Evolutionary conservation across 164 flowering plant species (phyloP), one percentile per base, ranked within the genome.

Genomic region (Aristolochia californica): DNA sequence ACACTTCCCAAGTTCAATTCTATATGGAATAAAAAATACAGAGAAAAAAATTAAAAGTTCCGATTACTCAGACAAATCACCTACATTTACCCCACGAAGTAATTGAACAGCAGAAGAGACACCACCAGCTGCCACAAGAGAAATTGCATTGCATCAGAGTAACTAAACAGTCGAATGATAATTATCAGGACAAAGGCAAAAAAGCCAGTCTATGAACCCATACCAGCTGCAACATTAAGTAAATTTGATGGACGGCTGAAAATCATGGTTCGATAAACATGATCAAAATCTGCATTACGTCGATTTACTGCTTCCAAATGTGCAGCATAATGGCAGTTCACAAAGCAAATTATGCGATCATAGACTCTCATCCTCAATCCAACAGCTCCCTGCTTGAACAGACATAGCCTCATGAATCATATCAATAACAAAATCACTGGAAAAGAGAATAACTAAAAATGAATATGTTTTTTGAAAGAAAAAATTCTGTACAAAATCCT

Each of bases 311-410:
- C 99, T 74, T 94, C 99, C 62, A 94, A 67, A 70, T 94, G 99
- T 53, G 99, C 99, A 62, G 99, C 99, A 72, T 88, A 78, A 72
- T 94, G 99, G 68, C 97, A 94, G 70, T 88, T 90, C 52, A 88
- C 89, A 67, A 94, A 90, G 75, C 97, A 90, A 44, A 94, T 77
- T 64, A 77, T 80, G 54, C 99, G 74, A 60, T 87, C 95, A 72
- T 82, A 82, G 21, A 94, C 87, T 73, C 97, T 82, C 74, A 94
- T 78, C 71, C 95, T 83, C 80, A 94, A 68, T 44, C 97, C 99
- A 23, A 94, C 99, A 54, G 87, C 99, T 62, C 99, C 99, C 99
- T 94, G 83, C 55, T 54, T 45, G 40, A 34, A 64, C 58, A 61
- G 59, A 21, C 9, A 15, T 60, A 56, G 50, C 5, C 1, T 47